Conservation (phyloP, 331 rosid species). For the Arachis monticola region DNA sequence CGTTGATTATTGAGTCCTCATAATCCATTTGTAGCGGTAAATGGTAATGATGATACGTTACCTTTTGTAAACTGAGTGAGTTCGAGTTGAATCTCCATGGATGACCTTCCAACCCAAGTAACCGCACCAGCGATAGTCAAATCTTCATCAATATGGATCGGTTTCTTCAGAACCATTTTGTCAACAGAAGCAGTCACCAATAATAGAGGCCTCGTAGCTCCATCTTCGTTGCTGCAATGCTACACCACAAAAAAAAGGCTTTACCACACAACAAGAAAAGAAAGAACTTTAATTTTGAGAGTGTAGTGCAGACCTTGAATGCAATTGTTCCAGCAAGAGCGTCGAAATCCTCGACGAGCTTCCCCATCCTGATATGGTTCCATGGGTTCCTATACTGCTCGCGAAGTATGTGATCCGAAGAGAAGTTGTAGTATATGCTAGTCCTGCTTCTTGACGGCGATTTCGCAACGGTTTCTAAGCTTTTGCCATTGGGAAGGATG, state of each 20-base stretch:
- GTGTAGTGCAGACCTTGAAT: slow-evolving; percentile 55
- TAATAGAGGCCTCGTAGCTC: slow-evolving; percentile 67
- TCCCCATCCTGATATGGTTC: slow-evolving; percentile 81
- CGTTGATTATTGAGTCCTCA: slow-evolving; percentile 18
- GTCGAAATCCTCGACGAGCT: slow-evolving; percentile 89
- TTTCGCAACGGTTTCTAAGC: slow-evolving; percentile 43
- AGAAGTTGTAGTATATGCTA: slow-evolving; percentile 65
- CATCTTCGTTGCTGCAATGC: slow-evolving; percentile 81
- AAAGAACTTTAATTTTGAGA: too few relatives aligned
- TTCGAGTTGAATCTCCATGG: slow-evolving; percentile 87
- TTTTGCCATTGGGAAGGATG: slow-evolving; percentile 1
- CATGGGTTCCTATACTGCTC: slow-evolving; percentile 95
- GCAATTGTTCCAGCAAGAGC: slow-evolving; percentile 97
- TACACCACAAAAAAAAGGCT: slow-evolving; percentile 7
- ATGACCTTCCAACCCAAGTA: slow-evolving; percentile 93
- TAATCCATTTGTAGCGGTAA: neutral
- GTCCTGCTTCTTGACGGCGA: slow-evolving; percentile 74
- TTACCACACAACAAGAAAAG: neutral
- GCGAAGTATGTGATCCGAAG: slow-evolving; percentile 72
- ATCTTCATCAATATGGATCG: slow-evolving; percentile 69
- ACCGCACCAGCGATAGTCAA: slow-evolving; percentile 80
- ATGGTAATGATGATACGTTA: slow-evolving; percentile 28
- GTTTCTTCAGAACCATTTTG: slow-evolving; percentile 77
- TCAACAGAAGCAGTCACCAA: slow-evolving; percentile 97
- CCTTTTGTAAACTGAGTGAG: slow-evolving; percentile 62